Evolutionary conservation across 306 rosid species (phyloP), one percentile per base, ranked within the genome.

Genomic region (Vigna nakashimae): DNA sequence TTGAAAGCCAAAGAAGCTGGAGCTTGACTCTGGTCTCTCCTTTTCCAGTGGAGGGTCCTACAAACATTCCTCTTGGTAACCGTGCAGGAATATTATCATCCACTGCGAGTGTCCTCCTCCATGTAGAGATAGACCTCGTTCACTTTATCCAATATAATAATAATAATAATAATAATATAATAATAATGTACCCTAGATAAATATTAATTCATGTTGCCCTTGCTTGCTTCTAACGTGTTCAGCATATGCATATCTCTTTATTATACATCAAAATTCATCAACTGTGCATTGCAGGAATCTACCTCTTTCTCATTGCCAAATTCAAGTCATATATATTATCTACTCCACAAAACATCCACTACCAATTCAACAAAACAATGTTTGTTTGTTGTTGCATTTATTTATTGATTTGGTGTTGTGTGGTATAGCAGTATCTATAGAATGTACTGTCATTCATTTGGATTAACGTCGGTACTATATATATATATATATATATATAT

Each of bases 31-130:
- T 18, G 69, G 78, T 65, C 68, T 62, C 72, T 69, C 52, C 76
- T 77, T 82, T 68, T 64, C 72, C 79, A n/a, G 58, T 28, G 83
- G 77, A 22, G 77, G 93, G 86, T 45, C 88, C 91, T 90, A 84
- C 88, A 85, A 85, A 91, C 94, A 91, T 90, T 91, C 92, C 84
- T 86, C 85, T 88, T 48, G 90, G 73, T 49, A 57, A 76, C 77
- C 84, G 86, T 84, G 94, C 84, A 69, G 58, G 84, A 81, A 86
- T 86, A 63, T 74, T 86, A 83, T 82, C 81, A 83, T 69, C 83
- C 83, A 79, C 81, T 77, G 59, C 81, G 45, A 76, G 70, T 38
- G 36, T 71, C 69, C 75, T 83, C 71, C 77, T 71, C 72, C 78
- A 49, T 62, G 10, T 63, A 51, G 38, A 60, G 65, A 77, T 65